These are phyloP conservation scores for Ploettnerulaceae sp. DNA, from an alignment of 2,329 filamentous ascomycete species.

Conservation along the genomic window DNA sequence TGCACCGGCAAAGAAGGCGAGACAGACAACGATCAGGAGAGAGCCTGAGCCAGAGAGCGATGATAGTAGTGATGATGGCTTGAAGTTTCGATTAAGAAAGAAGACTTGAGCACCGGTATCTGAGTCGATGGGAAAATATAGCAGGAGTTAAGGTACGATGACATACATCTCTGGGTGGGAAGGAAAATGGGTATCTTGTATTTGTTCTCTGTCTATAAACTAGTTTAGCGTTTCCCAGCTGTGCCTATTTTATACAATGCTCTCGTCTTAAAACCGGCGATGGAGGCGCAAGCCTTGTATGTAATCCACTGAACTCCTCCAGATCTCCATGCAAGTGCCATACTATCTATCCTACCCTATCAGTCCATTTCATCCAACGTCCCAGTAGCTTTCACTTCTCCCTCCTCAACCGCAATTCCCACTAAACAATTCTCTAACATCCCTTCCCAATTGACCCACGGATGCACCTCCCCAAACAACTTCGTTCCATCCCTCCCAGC, in stretches of 20 bases:
- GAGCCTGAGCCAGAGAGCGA: slow-evolving; percentile 24
- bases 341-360: background rate
- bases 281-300: background rate
- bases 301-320: background rate
- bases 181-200: slow-evolving; percentile 20
- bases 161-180: background rate
- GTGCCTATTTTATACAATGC: slow-evolving; percentile 2
- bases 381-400: slow-evolving; percentile 33
- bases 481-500: slow-evolving; percentile 58
- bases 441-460: slow-evolving; percentile 68
- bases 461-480: slow-evolving; percentile 62
- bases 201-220: slow-evolving; percentile 17
- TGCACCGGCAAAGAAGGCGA: slow-evolving; percentile 28
- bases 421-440: slow-evolving; percentile 62
- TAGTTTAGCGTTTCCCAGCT: slow-evolving; percentile 4
- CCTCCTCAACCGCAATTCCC: slow-evolving; percentile 58
- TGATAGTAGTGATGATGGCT: slow-evolving; percentile 31
- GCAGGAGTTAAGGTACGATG: background rate
- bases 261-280: no score
- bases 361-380: slow-evolving; percentile 60
- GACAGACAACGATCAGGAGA: slow-evolving; percentile 12
- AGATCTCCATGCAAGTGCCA: background rate
- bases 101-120: slow-evolving; percentile 9
- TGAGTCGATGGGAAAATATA: background rate
- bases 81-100: slow-evolving; percentile 32